Base-by-base conservation (phyloP, 1,284 basidiomycete species). In the Moesziomyces antarcticus region DNA sequence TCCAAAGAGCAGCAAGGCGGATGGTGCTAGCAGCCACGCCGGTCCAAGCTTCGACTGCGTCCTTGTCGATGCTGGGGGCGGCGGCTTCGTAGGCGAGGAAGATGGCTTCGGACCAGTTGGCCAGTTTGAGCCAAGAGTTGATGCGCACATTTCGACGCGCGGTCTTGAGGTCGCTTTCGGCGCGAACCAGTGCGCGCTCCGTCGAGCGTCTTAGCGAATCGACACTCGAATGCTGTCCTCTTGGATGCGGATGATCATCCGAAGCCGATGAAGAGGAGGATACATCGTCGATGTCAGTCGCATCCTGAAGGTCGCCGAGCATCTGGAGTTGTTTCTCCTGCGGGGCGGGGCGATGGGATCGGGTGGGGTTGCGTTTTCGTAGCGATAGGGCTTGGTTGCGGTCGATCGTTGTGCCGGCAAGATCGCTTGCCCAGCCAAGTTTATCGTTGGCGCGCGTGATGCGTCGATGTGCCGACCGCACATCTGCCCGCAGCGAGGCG, bases 1-100 rank as follows among this genome's bases (percentile, higher is more conserved):
- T 51, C 70, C 70, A 74, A 25, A 77, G 44, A 13, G 43, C 54
- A 6, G 55, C 24, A 16, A 79, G 52, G 2, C 78, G 50, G 20
- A 79, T 68, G 1, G 51, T 27, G 30, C 70, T 70, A 3, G 75
- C 70, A 11, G 75, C 14, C 14, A 73, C 18, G 1, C 70, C 73
- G 1, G 75, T 69, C 62, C 61, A 60, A 1, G 70, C 75, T 46
- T 79, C 78, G 1, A 73, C 47, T 16, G 48, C 53, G 3, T 75
- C 75, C 51, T 77, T 77, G 55, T 79, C 75, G 5, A 64, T 42
- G 20, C 63, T 53, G 0, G 78, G 75, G 20, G 50, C 46, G 1
- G 57, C 61, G 8, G 78, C 72, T 62, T 79, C 78, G 58, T 66
- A 73, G 0, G 58, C 41, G 11, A 73, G 53, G 35, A 79, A 79